phyloP scores from a whole-genome alignment of 78 protist species.

The Dictyostelium discoideum region DNA sequence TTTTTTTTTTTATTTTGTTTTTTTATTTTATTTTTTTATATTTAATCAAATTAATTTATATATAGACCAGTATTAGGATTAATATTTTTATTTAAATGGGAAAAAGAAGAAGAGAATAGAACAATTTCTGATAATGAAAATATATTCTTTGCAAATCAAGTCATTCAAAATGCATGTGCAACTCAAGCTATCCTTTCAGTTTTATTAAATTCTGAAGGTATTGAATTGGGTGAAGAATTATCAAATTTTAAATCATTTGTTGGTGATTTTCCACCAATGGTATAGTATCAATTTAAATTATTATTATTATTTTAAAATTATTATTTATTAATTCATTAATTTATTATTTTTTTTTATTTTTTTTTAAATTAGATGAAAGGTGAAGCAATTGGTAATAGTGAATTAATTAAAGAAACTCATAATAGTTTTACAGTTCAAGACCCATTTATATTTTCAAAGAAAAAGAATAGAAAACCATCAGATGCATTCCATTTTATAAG shows the following conservation, averaged over 20 bases:
- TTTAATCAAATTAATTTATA: background rate
- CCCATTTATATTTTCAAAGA: slow-evolving; percentile 75
- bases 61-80: slow-evolving; percentile 92
- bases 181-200: slow-evolving; percentile 98
- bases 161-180: slow-evolving; percentile 98
- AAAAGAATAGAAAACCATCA: slow-evolving; percentile 73
- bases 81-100: slow-evolving; percentile 96
- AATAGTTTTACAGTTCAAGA: slow-evolving; percentile 92
- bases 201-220: slow-evolving; percentile 87
- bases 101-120: slow-evolving; percentile 61
- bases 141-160: slow-evolving; percentile 95
- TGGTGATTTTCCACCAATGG: slow-evolving; percentile 84
- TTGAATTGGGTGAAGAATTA: slow-evolving; percentile 93
- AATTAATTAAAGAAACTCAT: slow-evolving; percentile 88
- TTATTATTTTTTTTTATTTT: background rate
- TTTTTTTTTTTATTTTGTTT: too few species aligned
- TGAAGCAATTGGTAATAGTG: slow-evolving; percentile 89
- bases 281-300: background rate
- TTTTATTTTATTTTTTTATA: too few species aligned
- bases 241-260: slow-evolving; percentile 87
- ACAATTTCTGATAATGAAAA: background rate
- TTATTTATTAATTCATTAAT: too few species aligned
- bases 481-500: slow-evolving; percentile 95
- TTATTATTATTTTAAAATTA: too few species aligned
- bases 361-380: slow-evolving; percentile 80